These are phyloP conservation scores for Albugo laibachii DNA, from an alignment of 352 stramenopile genomes.

Conservation along the genomic window DNA sequence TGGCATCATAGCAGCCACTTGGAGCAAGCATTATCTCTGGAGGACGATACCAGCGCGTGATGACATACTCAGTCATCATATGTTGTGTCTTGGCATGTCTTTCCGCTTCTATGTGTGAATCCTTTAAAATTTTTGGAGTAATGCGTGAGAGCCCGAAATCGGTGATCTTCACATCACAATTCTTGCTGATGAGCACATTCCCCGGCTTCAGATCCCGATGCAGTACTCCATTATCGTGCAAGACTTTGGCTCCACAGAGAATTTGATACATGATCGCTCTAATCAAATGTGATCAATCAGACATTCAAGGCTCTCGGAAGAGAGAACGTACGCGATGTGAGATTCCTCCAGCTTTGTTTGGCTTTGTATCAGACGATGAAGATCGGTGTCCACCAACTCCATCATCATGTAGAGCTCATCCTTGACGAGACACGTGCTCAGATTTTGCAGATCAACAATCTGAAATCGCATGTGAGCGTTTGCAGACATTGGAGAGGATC, in stretches of 20 bases:
- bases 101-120: slow-evolving; percentile 19
- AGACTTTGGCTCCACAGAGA: slow-evolving; percentile 71
- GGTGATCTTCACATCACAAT: slow-evolving; percentile 74
- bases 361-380: slow-evolving; percentile 79
- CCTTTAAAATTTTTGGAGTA: slow-evolving; percentile 17
- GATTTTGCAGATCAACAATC: slow-evolving; percentile 59
- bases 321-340: slow-evolving; percentile 30
- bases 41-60: slow-evolving; percentile 66
- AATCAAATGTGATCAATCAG: slow-evolving; percentile 1
- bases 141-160: slow-evolving; percentile 65
- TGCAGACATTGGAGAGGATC: neutral
- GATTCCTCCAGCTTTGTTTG: slow-evolving; percentile 72
- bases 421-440: slow-evolving; percentile 69
- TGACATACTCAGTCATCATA: slow-evolving; percentile 73
- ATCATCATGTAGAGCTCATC: slow-evolving; percentile 92
- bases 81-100: slow-evolving; percentile 9
- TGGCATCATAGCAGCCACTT: slow-evolving; percentile 13
- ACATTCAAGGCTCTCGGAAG: neutral
- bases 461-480: slow-evolving; percentile 4
- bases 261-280: slow-evolving; percentile 90
- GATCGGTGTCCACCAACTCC: slow-evolving; percentile 86
- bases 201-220: slow-evolving; percentile 69
- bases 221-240: slow-evolving; percentile 81
- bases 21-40: slow-evolving; percentile 76
- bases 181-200: slow-evolving; percentile 73